A percentile compares a stretch with the other conserved stretches of the same genome.
These are phyloP conservation scores for Solanum ahanhuiri DNA, from an alignment of 257 asterid species.

Conservation along the genomic window DNA sequence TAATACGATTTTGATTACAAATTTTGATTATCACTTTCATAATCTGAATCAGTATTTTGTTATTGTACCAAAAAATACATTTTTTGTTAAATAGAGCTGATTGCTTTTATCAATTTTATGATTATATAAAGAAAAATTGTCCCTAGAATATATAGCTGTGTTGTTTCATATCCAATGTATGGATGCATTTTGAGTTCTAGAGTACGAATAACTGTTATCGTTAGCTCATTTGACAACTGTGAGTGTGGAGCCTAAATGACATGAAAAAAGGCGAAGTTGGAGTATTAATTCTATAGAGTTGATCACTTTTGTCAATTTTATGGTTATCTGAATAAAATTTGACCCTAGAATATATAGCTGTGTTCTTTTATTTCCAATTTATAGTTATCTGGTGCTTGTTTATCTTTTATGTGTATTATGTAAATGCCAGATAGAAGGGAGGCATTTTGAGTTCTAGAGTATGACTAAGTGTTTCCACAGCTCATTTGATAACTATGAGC, in stretches of 20 bases:
- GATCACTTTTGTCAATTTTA: background rate
- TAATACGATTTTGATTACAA: background rate
- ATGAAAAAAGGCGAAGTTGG: background rate
- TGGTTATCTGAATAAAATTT: background rate
- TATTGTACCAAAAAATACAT: background rate
- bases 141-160: background rate
- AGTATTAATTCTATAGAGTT: background rate
- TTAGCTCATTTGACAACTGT: background rate
- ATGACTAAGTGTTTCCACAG: background rate
- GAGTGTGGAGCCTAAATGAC: background rate
- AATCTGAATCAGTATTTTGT: background rate
- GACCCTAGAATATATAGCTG: background rate
- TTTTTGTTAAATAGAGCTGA: background rate
- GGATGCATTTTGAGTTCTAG: background rate
- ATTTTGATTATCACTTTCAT: background rate
- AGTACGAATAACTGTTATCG: background rate
- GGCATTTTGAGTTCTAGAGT: background rate
- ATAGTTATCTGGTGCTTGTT: background rate
- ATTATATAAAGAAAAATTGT: background rate
- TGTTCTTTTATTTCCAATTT: background rate
- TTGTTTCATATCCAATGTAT: background rate
- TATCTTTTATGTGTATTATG: background rate
- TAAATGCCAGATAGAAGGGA: background rate
- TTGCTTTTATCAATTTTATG: background rate
- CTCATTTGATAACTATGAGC: background rate